Evolutionary conservation across 768 basidiomycete species (phyloP), one percentile per base, ranked within the genome.

Genomic region (Mycena polygramma): DNA sequence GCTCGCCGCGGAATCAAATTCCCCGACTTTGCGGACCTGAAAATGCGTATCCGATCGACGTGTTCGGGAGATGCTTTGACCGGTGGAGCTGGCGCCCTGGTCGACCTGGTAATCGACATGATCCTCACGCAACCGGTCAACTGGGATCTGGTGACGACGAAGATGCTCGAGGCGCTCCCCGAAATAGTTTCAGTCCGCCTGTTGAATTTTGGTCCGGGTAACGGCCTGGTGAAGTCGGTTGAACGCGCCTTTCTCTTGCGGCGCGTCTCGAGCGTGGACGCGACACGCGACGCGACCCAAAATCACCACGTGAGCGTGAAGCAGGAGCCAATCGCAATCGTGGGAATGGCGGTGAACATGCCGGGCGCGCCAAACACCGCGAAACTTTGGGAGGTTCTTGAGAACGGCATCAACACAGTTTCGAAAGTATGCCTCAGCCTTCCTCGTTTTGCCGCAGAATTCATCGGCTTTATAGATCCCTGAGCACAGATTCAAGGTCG

Each of bases 291-390:
- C 30, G 45, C 45, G 36, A 24, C 7, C 0, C 54, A 26, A 2
- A 7, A 13, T 2, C 7, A n/a, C 22, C 57, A 63, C 30, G 30
- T 60, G 55, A 68, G 54, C 35, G 69, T 76, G 9, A 81, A 81
- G 48, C 83, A 85, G 70, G 84, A 88, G 57, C 85, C 89, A 6
- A 87, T 94, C 58, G 93, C 92, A 0, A 87, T 93, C 65, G 81
- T 93, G 57, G 93, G 92, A 11, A 92, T 93, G 91, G 89, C 91
- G 0, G 83, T 89, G 49, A 87, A 84, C 57, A 81, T 86, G 81
- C 86, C 86, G 22, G 89, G 90, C 4, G 90, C 91, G 4, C 72
- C 79, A 1, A 82, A 84, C 73, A 72, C 79, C 4, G 77, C 80
- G 8, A 79, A 84, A 63, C 80, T 94, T 3, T 93, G 92, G 92